Evolutionary conservation across 371 early-diverging fungal genomes (phyloP), one percentile per base, ranked within the genome.

Genomic region (Mucor mucedo): DNA sequence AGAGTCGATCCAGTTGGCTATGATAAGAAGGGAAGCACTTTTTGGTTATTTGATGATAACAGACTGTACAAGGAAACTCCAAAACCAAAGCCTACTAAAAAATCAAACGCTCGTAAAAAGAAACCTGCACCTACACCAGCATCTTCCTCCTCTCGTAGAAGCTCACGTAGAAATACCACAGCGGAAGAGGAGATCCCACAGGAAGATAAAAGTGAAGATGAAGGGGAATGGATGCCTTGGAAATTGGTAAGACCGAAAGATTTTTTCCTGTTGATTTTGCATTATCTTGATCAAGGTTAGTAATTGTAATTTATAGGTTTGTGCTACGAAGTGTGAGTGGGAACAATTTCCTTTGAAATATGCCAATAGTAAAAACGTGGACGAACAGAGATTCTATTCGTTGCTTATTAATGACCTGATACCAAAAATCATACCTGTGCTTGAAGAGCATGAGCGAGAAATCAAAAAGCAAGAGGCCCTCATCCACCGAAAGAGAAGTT

Each of bases 41-140:
- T 86, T 68, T 91, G 89, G 88, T 69, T 91, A 10, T 91, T 91
- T 77, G 92, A 91, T 79, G 92, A 91, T 53, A 91, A 91, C 63
- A 77, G 91, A 50, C 68, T 91, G 2, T 91, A 89, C 60, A 74
- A 81, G 68, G 82, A 88, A 65, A 74, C 79, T 4, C 79, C 73
- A 4, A 75, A 68, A 38, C 71, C 76, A 41, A 77, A 74, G 50
- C 48, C 70, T 30, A 16, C 21, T n/a, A 16, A 78, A 67, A 54
- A 66, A 68, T 30, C 66, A 57, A 47, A 47, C n/a, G n/a, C 47
- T 33, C 45, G 44, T 13, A 16, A 42, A 52, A 65, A 35, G 64
- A 50, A 69, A 2, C 58, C 59, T 11, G 59, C 67, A 5, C 13
- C 41, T 6, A 14, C 42, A 2, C 58, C 57, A 9, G 59, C 67